Evolutionary conservation across 805 yeast species (phyloP), one percentile per base, ranked within the genome.

Genomic region (Kurtzmaniella fragi): DNA sequence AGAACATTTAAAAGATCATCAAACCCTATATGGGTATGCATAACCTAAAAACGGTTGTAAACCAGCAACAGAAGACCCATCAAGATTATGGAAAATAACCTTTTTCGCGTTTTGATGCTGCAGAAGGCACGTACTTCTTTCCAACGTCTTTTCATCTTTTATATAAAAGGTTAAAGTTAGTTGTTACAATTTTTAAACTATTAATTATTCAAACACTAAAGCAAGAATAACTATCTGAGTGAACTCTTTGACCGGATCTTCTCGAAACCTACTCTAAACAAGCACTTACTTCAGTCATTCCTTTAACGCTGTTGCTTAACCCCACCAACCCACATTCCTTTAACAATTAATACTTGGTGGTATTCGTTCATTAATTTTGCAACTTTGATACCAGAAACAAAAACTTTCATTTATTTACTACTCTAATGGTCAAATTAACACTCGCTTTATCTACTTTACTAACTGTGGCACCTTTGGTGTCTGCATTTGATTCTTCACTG

Each of bases 401-500:
- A n/a, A n/a, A n/a, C n/a, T n/a, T n/a, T 35, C 38, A 16, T 35
- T 27, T 30, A 23, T 35, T 25, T 37, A 12, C 12, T n/a, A 13
- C 28, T 34, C 16, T 12, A 28, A 28, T 28, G 30, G 30, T 28
- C 9, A 12, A 11, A 12, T 13, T 28, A 12, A 28, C 30, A 12
- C 12, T 28, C 30, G 30, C 30, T 28, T 28, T 28, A 13, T 28
- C 30, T 10, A 13, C 30, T 5, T 13, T 28, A 12, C 14, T 28
- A 13, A 11, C 30, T 5, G 5, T 31, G 4, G 23, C 16, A 31
- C 25, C 35, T 31, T 17, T n/a, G 7, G 27, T 32, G 28, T 16
- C 13, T 28, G 43, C 56, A 50, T 64, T 63, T 42, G 52, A 59
- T 46, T 50, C 69, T 8, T 40, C 57, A 13, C 58, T 79, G 28